Evolutionary conservation across 306 rosid species (phyloP), one percentile per base, ranked within the genome.

Genomic region (Cyclanthera cordifolia): DNA sequence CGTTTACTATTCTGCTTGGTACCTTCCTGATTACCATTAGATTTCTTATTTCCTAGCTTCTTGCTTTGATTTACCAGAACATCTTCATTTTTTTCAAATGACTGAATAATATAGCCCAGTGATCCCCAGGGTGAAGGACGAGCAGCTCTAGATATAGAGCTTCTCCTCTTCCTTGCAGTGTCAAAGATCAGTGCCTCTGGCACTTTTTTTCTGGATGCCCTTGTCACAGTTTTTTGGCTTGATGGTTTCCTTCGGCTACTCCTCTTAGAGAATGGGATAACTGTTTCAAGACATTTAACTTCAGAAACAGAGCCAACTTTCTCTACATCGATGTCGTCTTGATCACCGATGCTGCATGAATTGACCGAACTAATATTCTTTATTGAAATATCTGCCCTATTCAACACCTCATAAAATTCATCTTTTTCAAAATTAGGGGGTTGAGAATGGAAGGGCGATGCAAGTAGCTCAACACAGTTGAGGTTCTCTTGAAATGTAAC

Each of bases 91-190:
- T 77, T 78, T 72, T 78, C 85, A 78, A 88, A 84, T 74, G 73
- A 79, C 46, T 78, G 88, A 49, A 81, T 54, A 48, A 90, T 78
- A 72, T 78, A 81, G 52, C 87, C 90, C 75, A 85, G 65, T 66
- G 71, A 79, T 71, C 99, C 97, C 99, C 99, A 94, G 12, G 67
- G 57, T 78, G 95, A 88, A 69, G 92, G 81, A 45, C 99, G 92
- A 41, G 90, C 88, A 27, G 81, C 81, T 71, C 85, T 88, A 72
- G 86, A 79, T 80, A 59, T 69, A 81, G 86, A 83, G 78, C 89
- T 94, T 80, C 97, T 90, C 84, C 84, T 94, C 86, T 76, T 88
- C 73, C 81, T 87, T 69, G 81, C 77, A 76, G 78, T 77, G 54
- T 86, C 79, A 69, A 86, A 47, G 63, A 79, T 71, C 60, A 76